Percentiles rank a stretch among this genome's conserved stretches.
Conservation (phyloP, 139 green algal species). For the Trebouxia sp. region DNA sequence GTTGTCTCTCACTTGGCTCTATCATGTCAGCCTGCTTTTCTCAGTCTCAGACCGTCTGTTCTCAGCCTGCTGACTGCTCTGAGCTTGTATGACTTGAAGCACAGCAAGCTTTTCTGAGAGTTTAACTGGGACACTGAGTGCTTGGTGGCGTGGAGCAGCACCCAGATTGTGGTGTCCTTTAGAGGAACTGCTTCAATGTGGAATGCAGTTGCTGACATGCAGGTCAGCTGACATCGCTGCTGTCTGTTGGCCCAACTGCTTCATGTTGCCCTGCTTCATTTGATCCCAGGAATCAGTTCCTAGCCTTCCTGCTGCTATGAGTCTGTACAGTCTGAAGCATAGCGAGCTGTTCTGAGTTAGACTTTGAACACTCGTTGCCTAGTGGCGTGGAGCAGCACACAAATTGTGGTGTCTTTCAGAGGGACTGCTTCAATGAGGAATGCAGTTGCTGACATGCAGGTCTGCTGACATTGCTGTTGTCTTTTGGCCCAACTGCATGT, state of each 20-base stretch:
- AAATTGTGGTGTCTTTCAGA: conserved; percentile 30
- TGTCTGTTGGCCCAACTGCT: too few relatives aligned
- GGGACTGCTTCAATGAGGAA: conserved; percentile 28
- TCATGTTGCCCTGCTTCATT: too few relatives aligned
- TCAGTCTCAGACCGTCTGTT: too few relatives aligned
- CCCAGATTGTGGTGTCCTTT: conserved; percentile 32
- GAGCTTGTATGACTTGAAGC: conserved; percentile 26
- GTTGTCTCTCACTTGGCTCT: too few relatives aligned
- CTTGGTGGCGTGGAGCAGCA: conserved; percentile 30
- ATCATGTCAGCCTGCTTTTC: too few relatives aligned
- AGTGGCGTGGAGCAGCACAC: conserved; percentile 23
- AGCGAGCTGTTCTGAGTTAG: conserved; percentile 22
- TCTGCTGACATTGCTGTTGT: too few relatives aligned
- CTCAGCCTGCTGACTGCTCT: conserved; percentile 6
- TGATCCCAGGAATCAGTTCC: too few relatives aligned
- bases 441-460: conserved; percentile 30
- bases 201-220: conserved; percentile 29
- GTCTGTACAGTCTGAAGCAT: conserved; percentile 25
- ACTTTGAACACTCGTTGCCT: conserved; percentile 1
- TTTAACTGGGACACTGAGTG: conserved; percentile 3
- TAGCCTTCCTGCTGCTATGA: too few relatives aligned
- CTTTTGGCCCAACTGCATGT: too few relatives aligned
- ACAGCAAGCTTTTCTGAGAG: conserved; percentile 32
- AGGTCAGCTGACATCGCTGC: too few relatives aligned
- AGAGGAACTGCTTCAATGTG: conserved; percentile 30